A percentile compares a stretch with the other conserved stretches of the same genome.
Conservation (phyloP, 2,329 filamentous ascomycete genomes). For the Calonectria montana region DNA sequence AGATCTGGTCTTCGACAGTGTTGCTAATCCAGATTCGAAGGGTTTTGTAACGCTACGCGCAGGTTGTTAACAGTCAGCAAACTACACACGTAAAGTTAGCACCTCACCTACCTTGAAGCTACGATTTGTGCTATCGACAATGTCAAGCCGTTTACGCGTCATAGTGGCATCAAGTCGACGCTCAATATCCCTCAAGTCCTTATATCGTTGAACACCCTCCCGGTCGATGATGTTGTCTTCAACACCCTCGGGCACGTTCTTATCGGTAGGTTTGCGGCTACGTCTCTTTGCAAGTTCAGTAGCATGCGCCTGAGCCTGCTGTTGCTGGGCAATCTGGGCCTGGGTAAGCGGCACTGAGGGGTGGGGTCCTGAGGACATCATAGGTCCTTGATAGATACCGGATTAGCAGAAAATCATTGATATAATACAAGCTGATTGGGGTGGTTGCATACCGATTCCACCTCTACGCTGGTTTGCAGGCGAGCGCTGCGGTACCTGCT, state of each 20-base stretch:
- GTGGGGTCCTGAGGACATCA: conserved; percentile 67
- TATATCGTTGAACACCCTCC: conserved; percentile 85
- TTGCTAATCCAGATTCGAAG: conserved; percentile 96
- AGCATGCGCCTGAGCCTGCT: conserved; percentile 64
- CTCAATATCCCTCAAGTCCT: conserved; percentile 86
- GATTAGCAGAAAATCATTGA: conserved; percentile 5
- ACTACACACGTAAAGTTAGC: not conserved
- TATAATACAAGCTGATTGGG: conserved; percentile 1
- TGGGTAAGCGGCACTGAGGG: conserved; percentile 63
- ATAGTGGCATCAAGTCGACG: conserved; percentile 90
- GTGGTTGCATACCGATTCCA: conserved; percentile 60
- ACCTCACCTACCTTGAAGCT: conserved; percentile 70
- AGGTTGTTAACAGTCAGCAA: conserved; percentile 11
- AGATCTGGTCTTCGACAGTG: conserved; percentile 92
- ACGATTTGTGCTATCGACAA: conserved; percentile 82
- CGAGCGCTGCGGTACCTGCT: conserved; percentile 62
- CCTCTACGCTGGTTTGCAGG: conserved; percentile 62
- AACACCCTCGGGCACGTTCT: conserved; percentile 90
- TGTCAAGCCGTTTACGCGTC: conserved; percentile 92
- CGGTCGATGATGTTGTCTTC: conserved; percentile 82
- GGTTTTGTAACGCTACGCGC: conserved; percentile 76
- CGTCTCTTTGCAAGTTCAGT: conserved; percentile 80
- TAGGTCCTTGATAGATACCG: conserved; percentile 56
- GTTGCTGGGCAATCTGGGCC: conserved; percentile 64
- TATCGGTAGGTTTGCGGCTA: conserved; percentile 92